Conservation (phyloP, 768 basidiomycete species). For the Suillus cothurnatus region DNA sequence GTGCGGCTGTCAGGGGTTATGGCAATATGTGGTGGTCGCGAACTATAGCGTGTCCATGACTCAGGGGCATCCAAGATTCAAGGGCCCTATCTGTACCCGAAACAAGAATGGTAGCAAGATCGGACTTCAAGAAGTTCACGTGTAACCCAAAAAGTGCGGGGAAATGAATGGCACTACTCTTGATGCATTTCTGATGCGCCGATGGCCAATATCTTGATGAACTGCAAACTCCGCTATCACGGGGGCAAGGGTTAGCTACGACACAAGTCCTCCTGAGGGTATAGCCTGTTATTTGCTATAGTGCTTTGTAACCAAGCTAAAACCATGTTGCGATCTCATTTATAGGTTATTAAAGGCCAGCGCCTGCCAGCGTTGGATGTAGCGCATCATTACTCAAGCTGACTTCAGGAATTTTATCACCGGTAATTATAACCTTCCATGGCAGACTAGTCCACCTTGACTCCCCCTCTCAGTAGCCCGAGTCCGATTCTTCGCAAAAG, state of each 20-base stretch:
- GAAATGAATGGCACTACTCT: not conserved
- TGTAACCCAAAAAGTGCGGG: constrained; percentile 3
- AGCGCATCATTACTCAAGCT: not conserved
- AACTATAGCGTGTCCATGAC: not conserved
- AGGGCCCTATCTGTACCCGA: not conserved
- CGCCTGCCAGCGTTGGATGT: constrained; percentile 1
- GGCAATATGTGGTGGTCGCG: not conserved
- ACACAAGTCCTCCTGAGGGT: not conserved
- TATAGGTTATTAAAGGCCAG: not conserved
- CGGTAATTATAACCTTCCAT: constrained; percentile 1
- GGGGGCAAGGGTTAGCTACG: not conserved
- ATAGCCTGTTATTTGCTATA: not conserved
- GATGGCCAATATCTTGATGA: not conserved
- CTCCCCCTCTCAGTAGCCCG: not conserved
- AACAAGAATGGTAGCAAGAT: not conserved
- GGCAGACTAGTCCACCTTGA: not conserved
- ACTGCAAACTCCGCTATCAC: not conserved
- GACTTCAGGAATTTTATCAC: not conserved
- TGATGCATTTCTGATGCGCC: constrained; percentile 2
- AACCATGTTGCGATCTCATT: not conserved
- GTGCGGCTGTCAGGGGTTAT: not conserved
- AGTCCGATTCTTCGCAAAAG: constrained; percentile 4
- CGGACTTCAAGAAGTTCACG: not conserved
- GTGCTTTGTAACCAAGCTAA: not conserved
- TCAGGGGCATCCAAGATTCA: not conserved